Base-by-base conservation (phyloP, 331 rosid species). In the Ulmus americana region DNA sequence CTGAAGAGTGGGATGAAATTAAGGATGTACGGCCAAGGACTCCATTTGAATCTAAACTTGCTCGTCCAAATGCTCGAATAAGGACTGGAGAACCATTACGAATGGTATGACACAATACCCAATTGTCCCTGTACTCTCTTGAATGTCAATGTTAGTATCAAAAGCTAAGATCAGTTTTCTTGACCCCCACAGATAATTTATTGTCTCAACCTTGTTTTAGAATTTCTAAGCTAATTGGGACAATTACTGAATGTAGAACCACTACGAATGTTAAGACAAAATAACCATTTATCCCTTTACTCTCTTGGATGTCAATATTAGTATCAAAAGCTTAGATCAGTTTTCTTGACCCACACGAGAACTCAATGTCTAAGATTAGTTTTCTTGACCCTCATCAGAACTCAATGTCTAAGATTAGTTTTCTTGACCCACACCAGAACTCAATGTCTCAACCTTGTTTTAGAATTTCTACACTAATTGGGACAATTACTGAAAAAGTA, bases 11-110 rank as follows among this genome's bases (percentile, higher is more conserved):
- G 96, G 95, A 89, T n/a, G 71, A 79, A 70, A 9, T 80, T 78
- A 88, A 79, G 61, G 98, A 83, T 67, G 77, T 83, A 72, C 75
- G 90, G 58, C 98, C 96, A 0, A 81, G 96, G 69, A 92, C 98
- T 55, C 96, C 91, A 0, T 92, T 85, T 77, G 98, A 92, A 77
- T 92, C 98, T 65, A 85, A 76, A 73, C 84, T 88, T 45, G 84
- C 95, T 7, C 91, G 96, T 38, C 90, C 94, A 20, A 86, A 88
- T 80, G 95, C 97, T 11, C 80, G 68, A 59, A 70, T 86, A 18
- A 83, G 98, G 80, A 78, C 95, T 0, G 98, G 95, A 35, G 96
- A 89, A 70, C 82, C 82, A 13, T 7, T 89, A 62, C 76, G 54
- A 59, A 18, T 56, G 87, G 96, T 86, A 77, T 68, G 79, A 9